These are phyloP conservation scores for Rhododendron henanense DNA, from an alignment of 148 eudicot species.

Conservation along the genomic window DNA sequence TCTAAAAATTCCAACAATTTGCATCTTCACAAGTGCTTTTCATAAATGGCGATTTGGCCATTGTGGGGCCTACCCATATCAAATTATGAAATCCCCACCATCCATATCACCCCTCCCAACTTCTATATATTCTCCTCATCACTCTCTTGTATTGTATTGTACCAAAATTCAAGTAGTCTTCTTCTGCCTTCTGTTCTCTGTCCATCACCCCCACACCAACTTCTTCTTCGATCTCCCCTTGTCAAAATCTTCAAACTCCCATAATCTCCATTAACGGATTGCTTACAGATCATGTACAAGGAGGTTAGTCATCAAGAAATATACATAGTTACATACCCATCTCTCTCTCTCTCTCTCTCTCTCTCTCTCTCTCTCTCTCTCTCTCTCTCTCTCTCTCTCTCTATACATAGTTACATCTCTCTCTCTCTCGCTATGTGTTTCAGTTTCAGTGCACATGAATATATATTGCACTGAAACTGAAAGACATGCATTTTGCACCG, in stretches of 20 bases:
- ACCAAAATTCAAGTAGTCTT: not conserved
- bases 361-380: conserved; percentile 1
- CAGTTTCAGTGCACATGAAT: not conserved
- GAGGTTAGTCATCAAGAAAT: conserved; percentile 18
- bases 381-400: no score
- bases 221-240: not conserved
- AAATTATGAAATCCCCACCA: conserved; percentile 13
- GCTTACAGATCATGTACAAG: conserved; percentile 21
- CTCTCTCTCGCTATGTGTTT: not conserved
- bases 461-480: not conserved
- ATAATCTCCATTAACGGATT: conserved; percentile 16
- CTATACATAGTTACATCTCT: no score
- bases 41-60: not conserved
- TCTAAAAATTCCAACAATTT: not conserved
- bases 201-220: not conserved
- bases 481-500: not conserved
- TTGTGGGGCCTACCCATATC: not conserved
- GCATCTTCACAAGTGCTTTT: not conserved
- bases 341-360: not conserved
- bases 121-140: conserved; percentile 13
- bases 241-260: no score
- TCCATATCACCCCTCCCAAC: not conserved
- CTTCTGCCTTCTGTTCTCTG: not conserved
- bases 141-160: not conserved
- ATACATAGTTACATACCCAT: not conserved